Percentiles rank a stretch among this genome's conserved stretches.
Evolutionary conservation across 1,139 yeast genomes (phyloP).

Genomic region (Blastobotrys aristatus): DNA sequence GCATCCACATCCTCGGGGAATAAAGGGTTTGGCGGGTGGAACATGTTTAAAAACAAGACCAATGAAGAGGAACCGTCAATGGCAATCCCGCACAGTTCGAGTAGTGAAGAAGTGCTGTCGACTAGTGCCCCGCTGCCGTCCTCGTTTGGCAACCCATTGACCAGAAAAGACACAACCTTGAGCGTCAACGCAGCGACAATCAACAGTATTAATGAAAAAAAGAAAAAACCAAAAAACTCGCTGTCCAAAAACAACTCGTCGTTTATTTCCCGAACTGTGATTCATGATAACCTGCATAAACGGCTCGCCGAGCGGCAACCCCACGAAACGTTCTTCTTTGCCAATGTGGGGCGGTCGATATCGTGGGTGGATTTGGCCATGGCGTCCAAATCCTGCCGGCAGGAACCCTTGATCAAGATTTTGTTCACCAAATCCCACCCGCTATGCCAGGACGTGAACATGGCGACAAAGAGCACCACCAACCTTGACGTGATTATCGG

Average conservation of each 20-base stretch:
- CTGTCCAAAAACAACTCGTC: constrained; percentile 38
- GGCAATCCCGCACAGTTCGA: background rate
- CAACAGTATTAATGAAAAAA: constrained; percentile 1
- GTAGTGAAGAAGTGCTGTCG: constrained; percentile 2
- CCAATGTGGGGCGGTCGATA: constrained; percentile 36
- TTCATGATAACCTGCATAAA: constrained; percentile 34
- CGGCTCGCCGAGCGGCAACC: constrained; percentile 30
- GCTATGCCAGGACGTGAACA: constrained; percentile 39
- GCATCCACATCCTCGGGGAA: constrained; percentile 13
- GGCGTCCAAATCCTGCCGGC: constrained; percentile 17
- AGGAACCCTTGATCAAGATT: constrained; percentile 38
- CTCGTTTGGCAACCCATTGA: constrained; percentile 6
- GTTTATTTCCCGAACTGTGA: constrained; percentile 36
- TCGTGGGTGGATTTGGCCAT: constrained; percentile 34
- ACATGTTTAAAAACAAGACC: constrained; percentile 14
- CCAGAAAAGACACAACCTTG: constrained; percentile 7
- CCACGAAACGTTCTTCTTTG: constrained; percentile 30
- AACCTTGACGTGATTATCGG: constrained; percentile 48
- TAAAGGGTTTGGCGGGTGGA: constrained; percentile 21
- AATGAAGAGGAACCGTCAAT: constrained; percentile 3
- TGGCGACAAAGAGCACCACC: constrained; percentile 33
- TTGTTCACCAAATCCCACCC: constrained; percentile 40
- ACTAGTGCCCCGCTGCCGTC: constrained; percentile 12
- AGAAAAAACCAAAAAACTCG: constrained; percentile 29
- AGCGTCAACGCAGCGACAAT: background rate